These are phyloP conservation scores for Ambrosia trifida DNA, from an alignment of 129 eudicot species.

Conservation along the genomic window DNA sequence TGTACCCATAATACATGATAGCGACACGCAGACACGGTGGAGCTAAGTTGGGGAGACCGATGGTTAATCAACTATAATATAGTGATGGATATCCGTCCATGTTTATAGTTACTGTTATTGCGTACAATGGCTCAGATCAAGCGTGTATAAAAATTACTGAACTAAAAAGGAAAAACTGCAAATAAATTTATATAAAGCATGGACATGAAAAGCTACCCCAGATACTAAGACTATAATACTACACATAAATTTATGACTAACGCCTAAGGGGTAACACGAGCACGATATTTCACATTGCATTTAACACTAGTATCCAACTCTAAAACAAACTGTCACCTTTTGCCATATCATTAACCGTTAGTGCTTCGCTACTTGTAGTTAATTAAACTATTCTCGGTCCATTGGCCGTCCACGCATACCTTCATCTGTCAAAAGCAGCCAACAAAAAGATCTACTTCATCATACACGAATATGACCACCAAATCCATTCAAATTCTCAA, in stretches of 20 bases:
- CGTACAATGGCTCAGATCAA: too few relatives aligned
- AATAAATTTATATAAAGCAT: constrained; percentile 4
- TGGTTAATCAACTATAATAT: too few relatives aligned
- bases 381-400: constrained; percentile 31
- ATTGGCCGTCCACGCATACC: constrained; percentile 42
- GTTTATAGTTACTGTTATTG: too few relatives aligned
- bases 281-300: constrained; percentile 2
- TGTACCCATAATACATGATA: too few relatives aligned
- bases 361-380: neutral
- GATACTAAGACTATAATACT: neutral
- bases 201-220: constrained; percentile 9
- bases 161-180: neutral
- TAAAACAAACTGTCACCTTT: constrained; percentile 3
- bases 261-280: neutral
- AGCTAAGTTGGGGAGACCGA: too few relatives aligned
- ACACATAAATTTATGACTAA: neutral
- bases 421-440: constrained; percentile 36
- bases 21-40: too few relatives aligned
- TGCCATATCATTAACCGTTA: constrained; percentile 7
- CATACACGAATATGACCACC: neutral
- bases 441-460: constrained; percentile 16
- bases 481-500: neutral
- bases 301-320: constrained; percentile 7
- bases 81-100: too few relatives aligned
- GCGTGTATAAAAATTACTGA: neutral